Evolutionary conservation across 1,284 basidiomycete genomes (phyloP).

Genomic region (Paramarasmius palmivorus): DNA sequence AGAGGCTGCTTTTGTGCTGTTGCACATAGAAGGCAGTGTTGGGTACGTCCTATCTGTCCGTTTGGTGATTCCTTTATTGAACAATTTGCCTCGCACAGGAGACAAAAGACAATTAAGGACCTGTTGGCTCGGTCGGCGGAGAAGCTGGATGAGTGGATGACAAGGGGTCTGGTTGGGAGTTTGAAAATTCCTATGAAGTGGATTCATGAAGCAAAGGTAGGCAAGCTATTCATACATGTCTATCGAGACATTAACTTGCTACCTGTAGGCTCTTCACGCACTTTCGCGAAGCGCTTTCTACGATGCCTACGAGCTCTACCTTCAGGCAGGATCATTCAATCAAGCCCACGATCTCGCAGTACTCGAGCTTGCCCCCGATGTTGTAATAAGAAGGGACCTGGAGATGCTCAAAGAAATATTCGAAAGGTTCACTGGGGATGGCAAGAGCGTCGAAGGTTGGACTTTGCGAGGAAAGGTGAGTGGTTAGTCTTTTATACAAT

Average conservation of each 20-base stretch:
- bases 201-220: conserved; percentile 87
- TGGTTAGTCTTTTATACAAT: conserved; percentile 13
- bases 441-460: conserved; percentile 70
- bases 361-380: conserved; percentile 87
- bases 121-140: conserved; percentile 77
- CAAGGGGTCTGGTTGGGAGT: conserved; percentile 72
- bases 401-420: conserved; percentile 78
- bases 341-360: conserved; percentile 84
- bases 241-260: background rate
- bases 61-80: background rate
- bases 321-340: conserved; percentile 69
- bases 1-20: conserved; percentile 86
- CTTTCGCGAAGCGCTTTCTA: conserved; percentile 55
- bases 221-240: conserved; percentile 17
- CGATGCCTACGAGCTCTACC: conserved; percentile 77
- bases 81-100: conserved; percentile 38
- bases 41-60: conserved; percentile 53
- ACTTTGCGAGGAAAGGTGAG: conserved; percentile 76
- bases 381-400: conserved; percentile 79
- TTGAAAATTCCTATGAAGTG: conserved; percentile 83
- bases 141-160: conserved; percentile 68
- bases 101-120: conserved; percentile 81
- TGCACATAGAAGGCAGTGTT: conserved; percentile 81
- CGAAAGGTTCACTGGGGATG: conserved; percentile 53
- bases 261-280: conserved; percentile 74